A percentile compares a stretch with the other conserved stretches of the same genome.
phyloP scores from a whole-genome alignment of 192 early-diverging fungal species.

The Irineochytrium annulatum region DNA sequence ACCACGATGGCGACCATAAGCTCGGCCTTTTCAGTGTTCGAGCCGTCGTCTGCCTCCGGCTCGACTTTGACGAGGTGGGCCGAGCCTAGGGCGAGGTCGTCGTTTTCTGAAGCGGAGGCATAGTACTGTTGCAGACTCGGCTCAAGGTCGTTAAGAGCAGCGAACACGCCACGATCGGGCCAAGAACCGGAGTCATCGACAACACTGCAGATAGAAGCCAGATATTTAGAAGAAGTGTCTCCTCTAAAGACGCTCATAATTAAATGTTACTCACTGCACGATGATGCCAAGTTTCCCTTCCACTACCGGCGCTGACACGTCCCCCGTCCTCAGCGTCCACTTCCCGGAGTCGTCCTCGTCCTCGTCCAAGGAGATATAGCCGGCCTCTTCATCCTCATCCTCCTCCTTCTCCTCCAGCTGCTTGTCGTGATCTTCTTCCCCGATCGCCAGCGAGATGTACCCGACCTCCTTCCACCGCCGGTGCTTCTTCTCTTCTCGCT shows the following conservation, averaged over 20 bases:
- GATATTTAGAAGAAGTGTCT: not conserved
- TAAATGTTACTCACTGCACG: constrained; percentile 11
- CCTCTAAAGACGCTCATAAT: not conserved
- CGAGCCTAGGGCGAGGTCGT: constrained; percentile 15
- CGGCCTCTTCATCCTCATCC: not conserved
- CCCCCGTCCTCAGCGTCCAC: constrained; percentile 12
- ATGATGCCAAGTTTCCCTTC: constrained; percentile 14
- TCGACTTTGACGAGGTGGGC: constrained; percentile 14
- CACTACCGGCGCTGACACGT: constrained; percentile 12
- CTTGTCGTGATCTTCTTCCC: not conserved
- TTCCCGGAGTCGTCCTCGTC: constrained; percentile 2
- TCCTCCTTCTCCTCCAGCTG: not conserved
- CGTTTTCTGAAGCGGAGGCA: not conserved
- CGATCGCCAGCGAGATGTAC: constrained; percentile 12
- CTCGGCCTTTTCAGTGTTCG: not conserved
- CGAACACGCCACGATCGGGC: constrained; percentile 21
- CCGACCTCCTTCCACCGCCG: constrained; percentile 9
- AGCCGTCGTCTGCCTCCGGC: not conserved
- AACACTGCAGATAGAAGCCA: not conserved
- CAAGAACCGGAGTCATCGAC: constrained; percentile 23
- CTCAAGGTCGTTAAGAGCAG: constrained; percentile 9
- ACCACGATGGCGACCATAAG: constrained; percentile 10
- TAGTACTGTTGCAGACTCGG: constrained; percentile 5
- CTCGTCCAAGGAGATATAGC: not conserved
- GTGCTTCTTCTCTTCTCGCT: not conserved